A percentile compares a stretch with the other conserved stretches of the same genome.
These are phyloP conservation scores for Solioccasus polychromus DNA, from an alignment of 768 basidiomycete species.

Conservation along the genomic window DNA sequence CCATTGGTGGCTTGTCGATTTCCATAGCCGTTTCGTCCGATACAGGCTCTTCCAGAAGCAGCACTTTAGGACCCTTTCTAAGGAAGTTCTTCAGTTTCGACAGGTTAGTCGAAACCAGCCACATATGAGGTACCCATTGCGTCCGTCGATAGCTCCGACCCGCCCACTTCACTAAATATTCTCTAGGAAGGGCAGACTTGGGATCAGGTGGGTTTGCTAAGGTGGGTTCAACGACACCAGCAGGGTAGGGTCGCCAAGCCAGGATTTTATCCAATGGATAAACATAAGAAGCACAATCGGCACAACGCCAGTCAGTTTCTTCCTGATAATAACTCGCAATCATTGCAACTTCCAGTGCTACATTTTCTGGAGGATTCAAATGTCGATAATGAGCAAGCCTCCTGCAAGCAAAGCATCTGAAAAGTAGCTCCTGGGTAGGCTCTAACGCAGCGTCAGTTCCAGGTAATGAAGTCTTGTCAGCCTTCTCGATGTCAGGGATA, in stretches of 20 bases:
- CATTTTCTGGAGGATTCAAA: slow-evolving; percentile 47
- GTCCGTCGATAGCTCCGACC: slow-evolving; percentile 73
- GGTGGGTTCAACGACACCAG: slow-evolving; percentile 54
- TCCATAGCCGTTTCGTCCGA: slow-evolving; percentile 23
- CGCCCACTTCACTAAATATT: slow-evolving; percentile 92
- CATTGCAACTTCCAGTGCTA: slow-evolving; percentile 34
- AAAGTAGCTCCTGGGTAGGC: slow-evolving; percentile 50
- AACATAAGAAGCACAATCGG: slow-evolving; percentile 71
- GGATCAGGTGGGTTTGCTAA: slow-evolving; percentile 42
- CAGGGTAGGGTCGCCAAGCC: slow-evolving; percentile 86
- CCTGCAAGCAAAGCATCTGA: slow-evolving; percentile 82
- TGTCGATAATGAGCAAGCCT: slow-evolving; percentile 81
- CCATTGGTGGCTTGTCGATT: slow-evolving; percentile 19
- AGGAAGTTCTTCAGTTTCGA: slow-evolving; percentile 78
- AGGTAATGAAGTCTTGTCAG: slow-evolving; percentile 21
- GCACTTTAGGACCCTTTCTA: slow-evolving; percentile 60
- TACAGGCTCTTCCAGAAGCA: slow-evolving; percentile 53
- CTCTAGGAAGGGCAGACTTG: slow-evolving; percentile 70
- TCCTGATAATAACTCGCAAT: slow-evolving; percentile 64
- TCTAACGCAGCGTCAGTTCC: slow-evolving; percentile 18
- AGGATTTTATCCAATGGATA: slow-evolving; percentile 80
- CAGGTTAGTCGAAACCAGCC: slow-evolving; percentile 70
- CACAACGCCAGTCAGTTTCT: slow-evolving; percentile 61
- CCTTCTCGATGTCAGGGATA: slow-evolving; percentile 36
- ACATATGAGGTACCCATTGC: slow-evolving; percentile 92